Base-by-base conservation (phyloP, 768 basidiomycete species). In the Suillus variegatus region DNA sequence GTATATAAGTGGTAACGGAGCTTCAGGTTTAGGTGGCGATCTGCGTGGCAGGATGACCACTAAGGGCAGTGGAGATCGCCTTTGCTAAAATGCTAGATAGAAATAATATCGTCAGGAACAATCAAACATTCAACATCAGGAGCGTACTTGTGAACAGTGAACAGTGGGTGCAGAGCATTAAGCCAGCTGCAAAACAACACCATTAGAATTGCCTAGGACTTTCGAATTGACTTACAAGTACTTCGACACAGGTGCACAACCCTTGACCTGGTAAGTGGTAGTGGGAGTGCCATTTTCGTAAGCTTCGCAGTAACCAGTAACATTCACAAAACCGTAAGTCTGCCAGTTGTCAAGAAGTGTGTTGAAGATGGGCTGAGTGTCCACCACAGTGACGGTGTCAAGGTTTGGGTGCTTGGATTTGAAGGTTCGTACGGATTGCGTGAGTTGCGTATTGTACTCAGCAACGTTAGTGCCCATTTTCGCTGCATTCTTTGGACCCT, bases 211-310 rank as follows among this genome's bases (percentile, higher is more conserved):
- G 8, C 36, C n/a, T 46, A 16, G 22, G 32, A 57, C 7, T 38
- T 40, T n/a, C 0, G 14, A 18, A 63, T 20, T 6, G 16, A 79
- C 86, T 78, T 71, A 88, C 87, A 89, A 89, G 72, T 88, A 89
- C 56, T 79, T 88, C 22, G 85, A 86, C 36, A 86, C 87, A 3
- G 88, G 88, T 16, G 86, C 87, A 71, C 86, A 89, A 3, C 83
- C 83, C 8, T 80, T 72, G 14, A 82, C 79, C 74, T 88, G 85
- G 46, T 86, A 86, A n/a, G 82, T 85, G 52, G 62, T 67, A 10
- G 79, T 74, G 6, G 84, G 80, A 0, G 86, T 87, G 12, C 87
- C 87, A 68, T 85, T 86, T 72, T 85, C 75, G 72, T 89, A 89
- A 3, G 82, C 85, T 35, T 80, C 79, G 70, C 87, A 87, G 64